phyloP scores from a whole-genome alignment of 2,329 filamentous ascomycete species.

The Aspergillus candidus region DNA sequence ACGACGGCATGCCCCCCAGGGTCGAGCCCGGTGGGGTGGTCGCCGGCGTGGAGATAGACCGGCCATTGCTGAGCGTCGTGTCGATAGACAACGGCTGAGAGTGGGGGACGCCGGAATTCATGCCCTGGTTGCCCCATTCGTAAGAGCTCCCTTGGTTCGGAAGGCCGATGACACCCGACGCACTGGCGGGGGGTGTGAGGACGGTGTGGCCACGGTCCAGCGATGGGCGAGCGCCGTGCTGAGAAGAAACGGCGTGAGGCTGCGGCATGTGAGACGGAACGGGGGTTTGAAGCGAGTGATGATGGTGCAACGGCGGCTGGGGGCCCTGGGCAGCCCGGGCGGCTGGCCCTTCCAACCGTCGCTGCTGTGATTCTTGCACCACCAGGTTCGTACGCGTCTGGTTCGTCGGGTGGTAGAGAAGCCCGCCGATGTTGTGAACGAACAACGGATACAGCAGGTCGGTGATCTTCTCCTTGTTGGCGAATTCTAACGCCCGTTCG shows the following conservation, averaged over 20 bases:
- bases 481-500: slow-evolving; percentile 94
- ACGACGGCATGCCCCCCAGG: slow-evolving; percentile 72
- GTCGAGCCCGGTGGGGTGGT: slow-evolving; percentile 77
- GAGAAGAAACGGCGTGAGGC: slow-evolving; percentile 56
- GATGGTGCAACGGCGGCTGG: slow-evolving; percentile 58
- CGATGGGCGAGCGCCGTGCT: slow-evolving; percentile 59
- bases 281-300: slow-evolving; percentile 59
- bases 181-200: slow-evolving; percentile 86
- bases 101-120: slow-evolving; percentile 55
- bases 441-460: slow-evolving; percentile 92
- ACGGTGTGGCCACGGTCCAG: slow-evolving; percentile 87
- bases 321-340: slow-evolving; percentile 59
- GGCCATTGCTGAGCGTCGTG: slow-evolving; percentile 67
- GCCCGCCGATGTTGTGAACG: slow-evolving; percentile 90
- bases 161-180: slow-evolving; percentile 79
- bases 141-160: slow-evolving; percentile 67
- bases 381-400: slow-evolving; percentile 75
- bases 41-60: slow-evolving; percentile 85
- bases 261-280: slow-evolving; percentile 59
- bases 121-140: slow-evolving; percentile 66
- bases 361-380: slow-evolving; percentile 73
- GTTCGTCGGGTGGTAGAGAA: slow-evolving; percentile 85
- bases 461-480: slow-evolving; percentile 99
- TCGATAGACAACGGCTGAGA: slow-evolving; percentile 74
- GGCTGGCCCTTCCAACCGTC: slow-evolving; percentile 57